A percentile compares a stretch with the other conserved stretches of the same genome.
These are phyloP conservation scores for Penicillium longicatenatum DNA, from an alignment of 495 filamentous ascomycete genomes.

Conservation along the genomic window DNA sequence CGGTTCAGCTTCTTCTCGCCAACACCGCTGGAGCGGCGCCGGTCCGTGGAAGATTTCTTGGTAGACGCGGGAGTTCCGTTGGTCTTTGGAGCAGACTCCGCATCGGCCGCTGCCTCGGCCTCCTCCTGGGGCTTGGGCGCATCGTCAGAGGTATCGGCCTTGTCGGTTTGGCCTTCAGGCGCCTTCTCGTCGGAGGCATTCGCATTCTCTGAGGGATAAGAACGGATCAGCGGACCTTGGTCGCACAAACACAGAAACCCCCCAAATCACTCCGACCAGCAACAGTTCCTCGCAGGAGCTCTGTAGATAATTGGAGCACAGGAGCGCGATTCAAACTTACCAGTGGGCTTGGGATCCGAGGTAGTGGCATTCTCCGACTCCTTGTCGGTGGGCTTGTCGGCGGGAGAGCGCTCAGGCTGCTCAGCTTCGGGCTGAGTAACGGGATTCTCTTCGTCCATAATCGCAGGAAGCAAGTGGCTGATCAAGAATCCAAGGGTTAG, in stretches of 20 bases:
- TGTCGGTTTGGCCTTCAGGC: constrained; percentile 28
- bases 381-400: constrained; percentile 36
- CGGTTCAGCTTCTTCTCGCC: constrained; percentile 77
- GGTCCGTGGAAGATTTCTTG: constrained; percentile 48
- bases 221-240: constrained; percentile 29
- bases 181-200: constrained; percentile 34
- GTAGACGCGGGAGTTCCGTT: constrained; percentile 50
- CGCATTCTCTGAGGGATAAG: constrained; percentile 23
- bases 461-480: constrained; percentile 18
- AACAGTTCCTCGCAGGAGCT: constrained; percentile 8
- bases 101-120: constrained; percentile 21
- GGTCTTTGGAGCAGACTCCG: constrained; percentile 30
- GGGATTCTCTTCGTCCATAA: constrained; percentile 49
- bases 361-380: constrained; percentile 33
- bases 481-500: constrained; percentile 6
- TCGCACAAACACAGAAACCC: constrained; percentile 22
- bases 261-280: background rate
- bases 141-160: constrained; percentile 29
- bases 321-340: constrained; percentile 27
- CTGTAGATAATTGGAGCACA: background rate
- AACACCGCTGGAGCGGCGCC: constrained; percentile 69
- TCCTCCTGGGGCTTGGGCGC: constrained; percentile 35
- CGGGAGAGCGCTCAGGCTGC: constrained; percentile 36
- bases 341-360: constrained; percentile 34
- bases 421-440: constrained; percentile 37